Conservation (phyloP, 2,329 filamentous ascomycete species). For the Ceratocystis huliohia region DNA sequence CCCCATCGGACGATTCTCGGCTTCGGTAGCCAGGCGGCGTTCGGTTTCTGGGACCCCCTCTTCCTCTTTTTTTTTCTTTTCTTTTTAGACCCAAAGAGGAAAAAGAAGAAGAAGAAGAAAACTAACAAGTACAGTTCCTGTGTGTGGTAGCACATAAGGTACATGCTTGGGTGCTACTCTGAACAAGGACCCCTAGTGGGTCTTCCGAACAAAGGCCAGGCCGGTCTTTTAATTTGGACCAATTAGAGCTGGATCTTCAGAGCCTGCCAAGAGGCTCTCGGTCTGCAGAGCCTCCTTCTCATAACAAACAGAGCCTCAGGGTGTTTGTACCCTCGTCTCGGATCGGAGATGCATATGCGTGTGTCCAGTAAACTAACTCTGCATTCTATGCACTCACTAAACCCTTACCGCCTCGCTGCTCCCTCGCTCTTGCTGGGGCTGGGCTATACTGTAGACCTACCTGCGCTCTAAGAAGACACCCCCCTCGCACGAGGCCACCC, state of each 20-base stretch:
- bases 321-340: not conserved
- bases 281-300: not conserved
- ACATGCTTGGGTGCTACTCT: not conserved
- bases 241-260: not conserved
- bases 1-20: conserved; percentile 15
- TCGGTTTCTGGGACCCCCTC: conserved; percentile 6
- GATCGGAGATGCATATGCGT: not conserved
- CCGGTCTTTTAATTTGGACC: not conserved
- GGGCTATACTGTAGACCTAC: not conserved
- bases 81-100: not conserved
- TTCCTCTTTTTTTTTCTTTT: not conserved
- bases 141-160: conserved; percentile 3
- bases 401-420: not conserved
- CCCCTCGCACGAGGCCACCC: not conserved
- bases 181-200: not conserved
- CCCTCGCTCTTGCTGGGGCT: not conserved
- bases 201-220: not conserved
- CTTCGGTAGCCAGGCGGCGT: conserved; percentile 11
- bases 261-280: not conserved
- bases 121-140: not conserved
- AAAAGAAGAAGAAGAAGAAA: conserved; percentile 2
- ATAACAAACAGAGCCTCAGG: not conserved
- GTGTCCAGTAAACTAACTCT: not conserved
- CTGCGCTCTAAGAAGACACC: not conserved
- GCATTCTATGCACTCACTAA: not conserved